Evolutionary conservation across 768 basidiomycete species (phyloP).

Genomic region (Boletus reticulatus): DNA sequence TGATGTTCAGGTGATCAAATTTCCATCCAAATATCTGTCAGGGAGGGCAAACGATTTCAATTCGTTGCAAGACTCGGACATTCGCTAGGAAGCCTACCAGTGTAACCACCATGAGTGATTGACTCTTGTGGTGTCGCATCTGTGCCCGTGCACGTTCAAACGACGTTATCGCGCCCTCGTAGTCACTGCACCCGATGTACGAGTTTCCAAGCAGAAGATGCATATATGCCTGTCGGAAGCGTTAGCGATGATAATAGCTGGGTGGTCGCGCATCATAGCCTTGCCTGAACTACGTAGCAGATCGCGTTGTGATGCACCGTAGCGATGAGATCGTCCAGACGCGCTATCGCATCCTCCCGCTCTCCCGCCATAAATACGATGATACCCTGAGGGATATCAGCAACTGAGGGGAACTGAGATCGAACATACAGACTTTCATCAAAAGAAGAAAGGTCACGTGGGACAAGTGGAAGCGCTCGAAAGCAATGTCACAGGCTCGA

Average conservation of each 20-base stretch:
- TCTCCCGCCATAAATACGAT: background rate
- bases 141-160: background rate
- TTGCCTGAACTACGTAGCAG: background rate
- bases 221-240: background rate
- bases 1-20: background rate
- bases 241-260: background rate
- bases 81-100: background rate
- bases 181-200: background rate
- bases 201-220: background rate
- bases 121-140: too few relatives aligned
- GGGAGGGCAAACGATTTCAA: background rate
- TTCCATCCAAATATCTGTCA: conserved; percentile 5
- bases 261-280: background rate
- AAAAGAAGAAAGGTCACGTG: background rate
- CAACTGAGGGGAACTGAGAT: background rate
- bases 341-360: background rate
- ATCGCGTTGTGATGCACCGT: background rate
- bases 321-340: background rate
- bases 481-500: background rate
- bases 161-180: background rate
- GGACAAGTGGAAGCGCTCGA: background rate
- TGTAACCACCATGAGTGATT: background rate
- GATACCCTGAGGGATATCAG: background rate
- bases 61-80: too few relatives aligned
- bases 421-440: background rate